phyloP scores from a whole-genome alignment of 2,329 filamentous ascomycete species.

The Colletotrichum phormii region DNA sequence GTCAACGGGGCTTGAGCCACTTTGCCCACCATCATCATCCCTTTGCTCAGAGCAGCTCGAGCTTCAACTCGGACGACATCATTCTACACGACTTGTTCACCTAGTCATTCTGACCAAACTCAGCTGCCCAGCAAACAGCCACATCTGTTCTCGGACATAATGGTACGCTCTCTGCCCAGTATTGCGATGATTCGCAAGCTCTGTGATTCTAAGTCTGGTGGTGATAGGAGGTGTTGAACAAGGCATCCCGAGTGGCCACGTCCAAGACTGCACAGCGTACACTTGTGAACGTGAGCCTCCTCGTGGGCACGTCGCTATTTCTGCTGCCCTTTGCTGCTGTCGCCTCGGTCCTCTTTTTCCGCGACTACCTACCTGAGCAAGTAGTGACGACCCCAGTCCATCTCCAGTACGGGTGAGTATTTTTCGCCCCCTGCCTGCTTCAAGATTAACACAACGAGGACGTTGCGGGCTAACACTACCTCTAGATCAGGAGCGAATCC shows the following conservation, averaged over 20 bases:
- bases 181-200: not conserved
- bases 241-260: conserved; percentile 53
- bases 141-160: not conserved
- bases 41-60: not conserved
- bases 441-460: not conserved
- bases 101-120: too few relatives aligned
- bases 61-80: not conserved
- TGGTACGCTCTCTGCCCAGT: not conserved
- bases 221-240: conserved; percentile 26
- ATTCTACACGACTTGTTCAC: not conserved
- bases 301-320: conserved; percentile 54
- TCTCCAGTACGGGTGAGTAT: conserved; percentile 68
- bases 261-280: conserved; percentile 64
- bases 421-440: not conserved
- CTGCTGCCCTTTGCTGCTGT: conserved; percentile 61
- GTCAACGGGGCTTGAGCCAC: not conserved
- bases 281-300: conserved; percentile 59
- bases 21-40: not conserved
- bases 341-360: conserved; percentile 65
- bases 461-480: not conserved
- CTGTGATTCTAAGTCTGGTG: not conserved
- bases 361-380: conserved; percentile 67
- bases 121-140: not conserved
- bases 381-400: conserved; percentile 64
- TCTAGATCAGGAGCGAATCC: conserved; percentile 62